Conservation (phyloP, 129 eudicot genomes). For the Arctium minus region DNA sequence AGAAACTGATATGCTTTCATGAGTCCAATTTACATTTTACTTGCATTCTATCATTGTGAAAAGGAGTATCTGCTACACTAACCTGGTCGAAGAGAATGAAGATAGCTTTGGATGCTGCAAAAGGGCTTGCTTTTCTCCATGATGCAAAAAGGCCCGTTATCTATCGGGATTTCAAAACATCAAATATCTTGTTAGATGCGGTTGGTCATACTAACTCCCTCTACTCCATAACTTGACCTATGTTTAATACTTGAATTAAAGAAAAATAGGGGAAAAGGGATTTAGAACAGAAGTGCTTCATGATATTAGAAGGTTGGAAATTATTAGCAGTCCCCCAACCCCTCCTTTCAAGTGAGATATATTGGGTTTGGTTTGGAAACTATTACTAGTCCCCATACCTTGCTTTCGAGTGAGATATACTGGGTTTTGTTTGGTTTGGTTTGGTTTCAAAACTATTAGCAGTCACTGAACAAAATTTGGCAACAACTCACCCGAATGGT, state of each 20-base stretch:
- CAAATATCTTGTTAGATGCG: slow-evolving; percentile 86
- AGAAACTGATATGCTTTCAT: background rate
- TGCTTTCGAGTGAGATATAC: background rate
- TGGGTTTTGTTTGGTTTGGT: background rate
- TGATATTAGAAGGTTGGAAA: background rate
- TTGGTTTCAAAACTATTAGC: no score
- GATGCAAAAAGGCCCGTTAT: slow-evolving; percentile 76
- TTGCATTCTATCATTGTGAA: slow-evolving; percentile 6
- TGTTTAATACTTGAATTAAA: no score
- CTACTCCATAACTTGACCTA: background rate
- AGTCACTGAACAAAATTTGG: no score
- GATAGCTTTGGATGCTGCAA: slow-evolving; percentile 92
- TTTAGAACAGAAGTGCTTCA: no score
- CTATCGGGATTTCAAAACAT: slow-evolving; percentile 91
- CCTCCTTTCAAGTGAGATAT: background rate
- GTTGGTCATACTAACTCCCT: slow-evolving; percentile 40
- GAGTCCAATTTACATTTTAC: background rate
- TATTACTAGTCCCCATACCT: background rate
- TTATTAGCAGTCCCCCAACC: background rate
- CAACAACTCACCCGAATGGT: background rate
- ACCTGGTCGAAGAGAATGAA: slow-evolving; percentile 87
- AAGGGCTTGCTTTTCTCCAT: slow-evolving; percentile 98
- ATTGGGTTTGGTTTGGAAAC: no score
- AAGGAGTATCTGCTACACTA: slow-evolving; percentile 69
- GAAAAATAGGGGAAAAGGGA: no score